phyloP scores from a whole-genome alignment of 139 green algal genomes.

The Chlamydomonas sphaeroides region DNA sequence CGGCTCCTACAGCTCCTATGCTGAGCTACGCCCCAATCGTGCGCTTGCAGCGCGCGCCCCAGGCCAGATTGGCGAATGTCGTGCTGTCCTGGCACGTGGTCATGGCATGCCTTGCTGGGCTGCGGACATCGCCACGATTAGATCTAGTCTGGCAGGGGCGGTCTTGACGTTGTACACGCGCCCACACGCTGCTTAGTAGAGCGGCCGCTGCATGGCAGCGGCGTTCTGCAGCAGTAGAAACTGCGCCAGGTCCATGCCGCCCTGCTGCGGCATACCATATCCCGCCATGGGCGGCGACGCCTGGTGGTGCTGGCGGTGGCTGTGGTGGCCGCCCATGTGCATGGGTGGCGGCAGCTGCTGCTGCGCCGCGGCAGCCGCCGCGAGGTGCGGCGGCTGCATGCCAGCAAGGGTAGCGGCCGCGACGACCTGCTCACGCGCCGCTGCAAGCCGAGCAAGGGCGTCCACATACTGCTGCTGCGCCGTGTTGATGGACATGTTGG shows the following conservation, averaged over 20 bases:
- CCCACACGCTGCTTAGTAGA: neutral
- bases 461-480: conserved; percentile 36
- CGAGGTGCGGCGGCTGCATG: neutral
- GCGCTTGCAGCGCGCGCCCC: too few relatives aligned
- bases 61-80: too few relatives aligned
- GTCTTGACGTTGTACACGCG: too few relatives aligned
- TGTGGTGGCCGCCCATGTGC: too few relatives aligned
- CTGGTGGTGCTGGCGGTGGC: too few relatives aligned
- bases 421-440: conserved; percentile 20
- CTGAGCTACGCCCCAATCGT: too few relatives aligned
- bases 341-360: neutral
- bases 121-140: too few relatives aligned
- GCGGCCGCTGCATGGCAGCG: neutral
- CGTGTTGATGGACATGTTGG: neutral
- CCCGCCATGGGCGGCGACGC: too few relatives aligned
- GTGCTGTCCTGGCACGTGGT: too few relatives aligned
- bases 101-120: too few relatives aligned
- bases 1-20: too few relatives aligned
- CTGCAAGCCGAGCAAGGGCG: neutral
- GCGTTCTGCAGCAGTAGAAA: conserved; percentile 31
- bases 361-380: neutral
- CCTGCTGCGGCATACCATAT: neutral
- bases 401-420: conserved; percentile 5
- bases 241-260: neutral
- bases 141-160: too few relatives aligned